Base-by-base conservation (phyloP, 257 asterid species). In the Fraxinus pennsylvanica region DNA sequence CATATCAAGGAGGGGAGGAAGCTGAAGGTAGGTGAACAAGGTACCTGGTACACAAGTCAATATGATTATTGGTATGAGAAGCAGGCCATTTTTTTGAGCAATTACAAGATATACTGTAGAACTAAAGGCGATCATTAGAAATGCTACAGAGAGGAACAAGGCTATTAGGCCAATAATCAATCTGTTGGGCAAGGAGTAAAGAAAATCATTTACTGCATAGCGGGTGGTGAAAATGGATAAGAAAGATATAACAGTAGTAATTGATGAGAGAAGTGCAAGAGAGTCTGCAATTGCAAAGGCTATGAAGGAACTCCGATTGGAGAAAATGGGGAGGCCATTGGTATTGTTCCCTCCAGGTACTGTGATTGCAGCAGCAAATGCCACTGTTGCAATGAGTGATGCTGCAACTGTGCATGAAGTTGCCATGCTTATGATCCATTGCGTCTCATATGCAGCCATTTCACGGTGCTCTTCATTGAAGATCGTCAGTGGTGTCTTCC, bases 351-450 rank as follows among this genome's bases (percentile, higher is more conserved):
- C 86, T 19, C 86, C 86, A 1, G 84, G 83, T 0, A 83, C 81
- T 66, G 86, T 83, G 27, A 83, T 83, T 13, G 84, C 79, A 12
- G 86, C 86, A 25, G 86, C 86, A 73, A 79, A 83, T 57, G 78
- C 83, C n/a, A 83, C 84, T 0, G 86, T 79, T 2, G 84, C 86
- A 4, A 83, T 83, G 68, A 83, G 81, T 4, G 84, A 75, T 1
- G 86, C 84, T 1, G 86, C 86, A 22, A 83, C 81, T 12, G 81
- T 79, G 86, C 84, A 83, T 15, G 86, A 83, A 13, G 81, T 83
- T 21, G 86, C 79, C 81, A 76, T 83, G 68, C 78, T 78, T 43
- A 63, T 79, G 79, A 83, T 75, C 84, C 86, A 79, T 19, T 83
- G 81, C 2, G 72, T 68, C 38, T 76, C 86, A n/a, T 67, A 1